Evolutionary conservation across 306 rosid genomes (phyloP).

Genomic region (Glycyrrhiza uralensis): DNA sequence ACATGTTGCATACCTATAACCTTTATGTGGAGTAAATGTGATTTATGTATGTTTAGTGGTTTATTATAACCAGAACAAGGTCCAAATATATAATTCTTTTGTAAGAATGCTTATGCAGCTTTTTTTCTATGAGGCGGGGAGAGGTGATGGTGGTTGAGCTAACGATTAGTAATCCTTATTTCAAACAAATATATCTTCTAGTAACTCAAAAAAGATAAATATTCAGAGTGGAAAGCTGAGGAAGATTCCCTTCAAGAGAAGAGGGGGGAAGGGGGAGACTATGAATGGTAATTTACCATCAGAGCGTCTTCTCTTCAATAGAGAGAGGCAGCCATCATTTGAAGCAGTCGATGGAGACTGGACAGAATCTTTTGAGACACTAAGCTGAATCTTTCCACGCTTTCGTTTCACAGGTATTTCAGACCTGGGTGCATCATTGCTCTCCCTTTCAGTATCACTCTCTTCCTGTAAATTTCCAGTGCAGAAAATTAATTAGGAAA

Average conservation of each 20-base stretch:
- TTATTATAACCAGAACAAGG: neutral
- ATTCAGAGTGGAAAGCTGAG: neutral
- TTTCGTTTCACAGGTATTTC: conserved; percentile 48
- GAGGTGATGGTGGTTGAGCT: neutral
- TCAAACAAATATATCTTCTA: neutral
- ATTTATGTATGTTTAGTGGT: neutral
- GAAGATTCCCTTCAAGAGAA: neutral
- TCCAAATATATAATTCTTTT: too few species aligned
- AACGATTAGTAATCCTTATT: neutral
- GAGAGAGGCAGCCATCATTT: conserved; percentile 60
- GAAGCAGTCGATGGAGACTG: conserved; percentile 49
- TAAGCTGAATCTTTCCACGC: conserved; percentile 45
- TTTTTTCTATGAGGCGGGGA: neutral
- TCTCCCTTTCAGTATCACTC: conserved; percentile 69
- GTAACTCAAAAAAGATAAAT: neutral
- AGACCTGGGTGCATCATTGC: conserved; percentile 54
- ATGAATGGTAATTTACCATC: conserved; percentile 45
- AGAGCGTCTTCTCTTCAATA: conserved; percentile 49
- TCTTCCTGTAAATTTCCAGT: conserved; percentile 51
- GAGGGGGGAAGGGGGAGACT: neutral
- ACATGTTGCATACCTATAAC: neutral
- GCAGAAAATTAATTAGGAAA: conserved; percentile 23
- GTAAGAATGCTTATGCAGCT: too few species aligned
- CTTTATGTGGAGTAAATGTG: neutral
- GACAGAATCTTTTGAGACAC: conserved; percentile 40